Conservation (phyloP, 352 stramenopile genomes). For the Globisporangium emineosum region DNA sequence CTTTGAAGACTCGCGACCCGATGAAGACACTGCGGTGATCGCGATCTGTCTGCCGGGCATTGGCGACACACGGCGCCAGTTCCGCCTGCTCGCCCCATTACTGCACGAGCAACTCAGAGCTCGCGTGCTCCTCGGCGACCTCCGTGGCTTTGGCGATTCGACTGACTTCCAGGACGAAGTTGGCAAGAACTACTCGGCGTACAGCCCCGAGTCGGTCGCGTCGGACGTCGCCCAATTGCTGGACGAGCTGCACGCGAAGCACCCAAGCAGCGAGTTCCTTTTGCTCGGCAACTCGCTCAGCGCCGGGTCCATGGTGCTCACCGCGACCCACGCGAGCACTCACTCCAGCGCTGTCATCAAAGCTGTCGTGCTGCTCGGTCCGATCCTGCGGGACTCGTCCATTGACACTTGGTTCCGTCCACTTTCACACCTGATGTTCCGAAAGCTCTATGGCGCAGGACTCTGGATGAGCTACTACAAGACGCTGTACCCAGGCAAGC, state of each 20-base stretch:
- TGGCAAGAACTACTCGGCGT: slow-evolving; percentile 19
- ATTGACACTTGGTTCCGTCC: slow-evolving; percentile 29
- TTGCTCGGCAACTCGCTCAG: slow-evolving; percentile 39
- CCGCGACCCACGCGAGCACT: slow-evolving; percentile 9
- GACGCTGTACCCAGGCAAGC: slow-evolving; percentile 24
- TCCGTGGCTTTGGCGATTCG: slow-evolving; percentile 45
- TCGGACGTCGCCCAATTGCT: slow-evolving; percentile 27
- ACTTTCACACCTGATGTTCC: slow-evolving; percentile 34
- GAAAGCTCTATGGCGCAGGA: slow-evolving; percentile 24
- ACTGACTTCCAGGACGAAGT: slow-evolving; percentile 20
- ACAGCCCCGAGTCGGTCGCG: slow-evolving; percentile 31
- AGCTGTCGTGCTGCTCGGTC: slow-evolving; percentile 29
- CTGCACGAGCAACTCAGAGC: slow-evolving; percentile 31
- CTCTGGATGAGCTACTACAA: slow-evolving; percentile 42
- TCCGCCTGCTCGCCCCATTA: slow-evolving; percentile 34
- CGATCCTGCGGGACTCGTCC: slow-evolving; percentile 29
- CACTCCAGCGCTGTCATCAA: slow-evolving; percentile 7
- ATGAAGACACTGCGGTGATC: slow-evolving; percentile 17
- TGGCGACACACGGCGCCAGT: slow-evolving; percentile 38
- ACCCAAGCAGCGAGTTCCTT: slow-evolving; percentile 27
- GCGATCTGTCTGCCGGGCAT: slow-evolving; percentile 41
- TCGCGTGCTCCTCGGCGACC: slow-evolving; percentile 33
- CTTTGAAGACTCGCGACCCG: slow-evolving; percentile 39
- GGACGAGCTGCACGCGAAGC: slow-evolving; percentile 17
- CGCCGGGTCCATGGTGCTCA: slow-evolving; percentile 32